A percentile compares a stretch with the other conserved stretches of the same genome.
These are phyloP conservation scores for Brachypodium distachyon DNA, from an alignment of 202 grass and related monocot genomes.

Conservation along the genomic window DNA sequence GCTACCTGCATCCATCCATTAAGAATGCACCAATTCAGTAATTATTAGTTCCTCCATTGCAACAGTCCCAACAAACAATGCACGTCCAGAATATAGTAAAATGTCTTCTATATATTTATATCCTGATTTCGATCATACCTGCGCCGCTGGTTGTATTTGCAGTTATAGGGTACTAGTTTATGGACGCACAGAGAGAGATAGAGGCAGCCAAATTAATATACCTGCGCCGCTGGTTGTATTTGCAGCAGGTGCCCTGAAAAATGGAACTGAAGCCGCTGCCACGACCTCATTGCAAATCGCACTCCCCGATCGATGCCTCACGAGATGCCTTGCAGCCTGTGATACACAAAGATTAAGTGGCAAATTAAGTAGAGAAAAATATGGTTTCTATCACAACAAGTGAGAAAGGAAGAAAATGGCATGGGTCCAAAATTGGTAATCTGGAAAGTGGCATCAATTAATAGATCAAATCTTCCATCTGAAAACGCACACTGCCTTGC, in stretches of 20 bases:
- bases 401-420: too few species aligned
- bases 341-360: neutral
- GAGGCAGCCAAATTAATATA: neutral
- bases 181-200: neutral
- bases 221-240: neutral
- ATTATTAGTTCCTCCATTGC: neutral
- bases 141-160: too few species aligned
- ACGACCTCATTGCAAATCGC: slow-evolving; percentile 8
- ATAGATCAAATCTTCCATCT: too few species aligned
- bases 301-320: neutral
- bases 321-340: slow-evolving; percentile 6
- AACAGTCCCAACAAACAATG: neutral
- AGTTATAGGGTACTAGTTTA: too few species aligned
- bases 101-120: too few species aligned
- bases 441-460: too few species aligned
- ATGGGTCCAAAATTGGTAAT: too few species aligned
- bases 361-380: neutral
- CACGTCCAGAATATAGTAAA: neutral
- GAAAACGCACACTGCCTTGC: too few species aligned
- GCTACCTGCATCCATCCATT: slow-evolving; percentile 44
- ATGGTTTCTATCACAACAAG: neutral
- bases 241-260: neutral
- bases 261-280: neutral
- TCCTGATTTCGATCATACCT: too few species aligned
- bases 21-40: neutral